A percentile compares a stretch with the other conserved stretches of the same genome.
Evolutionary conservation across 202 grass and related monocot genomes (phyloP).

Genomic region (Digitaria exilis): DNA sequence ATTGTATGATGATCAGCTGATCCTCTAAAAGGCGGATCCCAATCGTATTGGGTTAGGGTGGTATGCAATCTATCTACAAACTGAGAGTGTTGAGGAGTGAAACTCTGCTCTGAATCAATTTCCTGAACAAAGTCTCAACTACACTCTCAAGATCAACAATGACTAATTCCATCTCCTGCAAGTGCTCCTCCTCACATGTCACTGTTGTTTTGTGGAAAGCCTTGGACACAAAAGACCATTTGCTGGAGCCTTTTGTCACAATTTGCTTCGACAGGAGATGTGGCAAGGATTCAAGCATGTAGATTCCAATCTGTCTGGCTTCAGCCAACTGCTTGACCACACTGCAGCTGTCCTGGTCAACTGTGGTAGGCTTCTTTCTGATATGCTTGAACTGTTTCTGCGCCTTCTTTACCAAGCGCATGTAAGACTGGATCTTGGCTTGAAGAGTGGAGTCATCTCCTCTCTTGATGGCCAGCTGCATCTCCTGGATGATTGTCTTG

Average conservation of each 20-base stretch:
- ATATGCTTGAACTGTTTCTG: slow-evolving; percentile 53
- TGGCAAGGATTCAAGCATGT: slow-evolving; percentile 42
- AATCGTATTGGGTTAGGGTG: background rate
- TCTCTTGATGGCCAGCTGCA: slow-evolving; percentile 45
- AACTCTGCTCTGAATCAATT: slow-evolving; percentile 60
- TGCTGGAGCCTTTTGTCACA: slow-evolving; percentile 5
- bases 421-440: slow-evolving; percentile 39
- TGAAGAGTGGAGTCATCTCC: slow-evolving; percentile 19
- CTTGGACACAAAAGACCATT: slow-evolving; percentile 59
- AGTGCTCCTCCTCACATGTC: slow-evolving; percentile 20
- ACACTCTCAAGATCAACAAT: slow-evolving; percentile 45
- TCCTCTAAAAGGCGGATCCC: slow-evolving; percentile 32
- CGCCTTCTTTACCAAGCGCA: slow-evolving; percentile 42
- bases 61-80: slow-evolving; percentile 33
- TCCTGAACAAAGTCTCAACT: slow-evolving; percentile 52
- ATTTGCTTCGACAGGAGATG: slow-evolving; percentile 22
- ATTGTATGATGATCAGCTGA: slow-evolving; percentile 21
- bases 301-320: slow-evolving; percentile 46
- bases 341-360: slow-evolving; percentile 22
- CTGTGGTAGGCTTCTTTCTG: slow-evolving; percentile 31
- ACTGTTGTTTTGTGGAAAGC: slow-evolving; percentile 23
- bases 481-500: slow-evolving; percentile 48
- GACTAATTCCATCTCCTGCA: slow-evolving; percentile 25
- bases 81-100: slow-evolving; percentile 64
- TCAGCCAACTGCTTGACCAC: slow-evolving; percentile 45